These are phyloP conservation scores for Podaxis rugospora DNA, from an alignment of 768 basidiomycete species.

Conservation along the genomic window DNA sequence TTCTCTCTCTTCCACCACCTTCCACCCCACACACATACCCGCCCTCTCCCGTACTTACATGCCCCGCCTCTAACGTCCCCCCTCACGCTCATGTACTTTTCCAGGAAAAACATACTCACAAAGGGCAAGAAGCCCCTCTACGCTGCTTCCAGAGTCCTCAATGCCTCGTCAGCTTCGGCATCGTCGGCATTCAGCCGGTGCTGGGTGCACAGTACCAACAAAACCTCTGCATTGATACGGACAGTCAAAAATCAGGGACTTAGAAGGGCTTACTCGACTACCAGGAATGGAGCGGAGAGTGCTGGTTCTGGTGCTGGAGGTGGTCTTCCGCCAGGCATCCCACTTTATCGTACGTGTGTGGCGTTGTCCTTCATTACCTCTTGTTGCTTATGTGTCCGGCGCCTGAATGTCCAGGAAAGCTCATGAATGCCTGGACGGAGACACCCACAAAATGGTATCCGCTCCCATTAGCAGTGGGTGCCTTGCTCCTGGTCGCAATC, in stretches of 20 bases:
- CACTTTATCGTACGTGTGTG: constrained; percentile 47
- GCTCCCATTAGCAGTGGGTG: constrained; percentile 85
- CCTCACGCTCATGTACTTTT: constrained; percentile 37
- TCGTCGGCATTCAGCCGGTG: constrained; percentile 45
- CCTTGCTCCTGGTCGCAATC: constrained; percentile 76
- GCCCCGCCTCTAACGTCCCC: not conserved
- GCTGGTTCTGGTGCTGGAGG: constrained; percentile 13
- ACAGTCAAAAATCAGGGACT: constrained; percentile 37
- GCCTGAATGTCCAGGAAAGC: constrained; percentile 38
- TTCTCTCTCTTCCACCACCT: not conserved
- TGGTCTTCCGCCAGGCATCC: constrained; percentile 25
- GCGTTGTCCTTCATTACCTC: constrained; percentile 1
- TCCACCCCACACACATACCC: no score
- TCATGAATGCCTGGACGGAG: constrained; percentile 75
- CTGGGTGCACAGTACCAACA: constrained; percentile 51
- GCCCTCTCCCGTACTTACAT: not conserved
- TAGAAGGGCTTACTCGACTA: constrained; percentile 35
- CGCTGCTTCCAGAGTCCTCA: constrained; percentile 52
- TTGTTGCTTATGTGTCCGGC: constrained; percentile 1
- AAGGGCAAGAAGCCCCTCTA: constrained; percentile 53
- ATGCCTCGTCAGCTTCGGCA: constrained; percentile 43
- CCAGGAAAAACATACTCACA: constrained; percentile 45
- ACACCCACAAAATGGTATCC: constrained; percentile 97
- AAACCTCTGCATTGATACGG: constrained; percentile 43
- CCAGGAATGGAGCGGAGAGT: constrained; percentile 24